Percentiles rank a stretch among this genome's conserved stretches.
Conservation (phyloP, 352 stramenopile genomes). For the Lagenidium sp. region DNA sequence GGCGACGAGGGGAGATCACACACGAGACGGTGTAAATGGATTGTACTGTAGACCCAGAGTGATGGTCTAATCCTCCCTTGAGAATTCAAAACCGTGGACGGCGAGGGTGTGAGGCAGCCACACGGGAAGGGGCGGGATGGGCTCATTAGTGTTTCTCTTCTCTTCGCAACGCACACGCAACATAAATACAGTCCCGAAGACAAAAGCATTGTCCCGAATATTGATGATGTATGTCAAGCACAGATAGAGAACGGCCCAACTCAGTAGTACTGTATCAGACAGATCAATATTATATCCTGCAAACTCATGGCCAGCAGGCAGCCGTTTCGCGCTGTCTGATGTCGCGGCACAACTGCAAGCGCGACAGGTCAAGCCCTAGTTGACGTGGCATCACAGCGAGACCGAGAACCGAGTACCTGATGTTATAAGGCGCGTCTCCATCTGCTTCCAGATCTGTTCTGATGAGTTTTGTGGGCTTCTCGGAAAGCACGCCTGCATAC, state of each 20-base stretch:
- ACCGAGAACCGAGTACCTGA: background rate
- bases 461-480: too few species aligned
- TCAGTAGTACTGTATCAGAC: constrained; percentile 6
- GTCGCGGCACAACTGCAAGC: too few species aligned
- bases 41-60: too few species aligned
- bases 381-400: background rate
- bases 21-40: too few species aligned
- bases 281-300: constrained; percentile 5
- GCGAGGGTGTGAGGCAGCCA: constrained; percentile 1
- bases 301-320: background rate
- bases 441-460: too few species aligned
- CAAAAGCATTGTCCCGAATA: too few species aligned
- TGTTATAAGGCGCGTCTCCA: background rate
- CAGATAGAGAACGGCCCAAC: too few species aligned
- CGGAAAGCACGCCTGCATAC: background rate
- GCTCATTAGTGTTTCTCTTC: background rate
- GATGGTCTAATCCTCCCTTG: constrained; percentile 17
- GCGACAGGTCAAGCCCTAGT: too few species aligned
- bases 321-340: background rate
- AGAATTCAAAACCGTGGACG: constrained; percentile 26
- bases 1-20: too few species aligned
- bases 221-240: too few species aligned
- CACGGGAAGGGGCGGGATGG: constrained; percentile 8
- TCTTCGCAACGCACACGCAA: constrained; percentile 8
- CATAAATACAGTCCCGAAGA: too few species aligned